phyloP scores from a whole-genome alignment of 768 basidiomycete genomes.

The Psilocybe cubensis region DNA sequence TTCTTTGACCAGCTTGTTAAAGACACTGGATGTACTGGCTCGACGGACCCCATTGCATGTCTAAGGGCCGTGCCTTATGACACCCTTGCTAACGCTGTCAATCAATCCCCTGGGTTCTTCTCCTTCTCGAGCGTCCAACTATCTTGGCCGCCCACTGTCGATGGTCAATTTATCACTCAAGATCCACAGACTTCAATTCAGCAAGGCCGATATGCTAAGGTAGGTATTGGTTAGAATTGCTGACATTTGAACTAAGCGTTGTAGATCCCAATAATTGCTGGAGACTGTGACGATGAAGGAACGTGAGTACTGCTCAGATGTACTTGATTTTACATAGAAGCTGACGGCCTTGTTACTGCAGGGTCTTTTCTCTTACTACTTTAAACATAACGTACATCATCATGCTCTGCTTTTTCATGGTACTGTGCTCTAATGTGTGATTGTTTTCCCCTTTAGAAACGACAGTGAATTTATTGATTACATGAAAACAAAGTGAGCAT shows the following conservation, averaged over 20 bases:
- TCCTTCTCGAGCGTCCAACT: constrained; percentile 29
- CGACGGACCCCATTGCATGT: constrained; percentile 33
- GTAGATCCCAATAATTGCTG: constrained; percentile 31
- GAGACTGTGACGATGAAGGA: constrained; percentile 44
- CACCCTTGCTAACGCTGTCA: constrained; percentile 32
- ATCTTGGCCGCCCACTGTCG: constrained; percentile 38
- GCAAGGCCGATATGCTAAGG: constrained; percentile 34
- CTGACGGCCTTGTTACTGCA: neutral
- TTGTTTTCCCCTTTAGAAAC: constrained; percentile 13
- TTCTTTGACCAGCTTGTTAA: constrained; percentile 32
- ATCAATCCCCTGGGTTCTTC: constrained; percentile 32
- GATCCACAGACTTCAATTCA: constrained; percentile 29
- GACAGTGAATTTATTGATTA: constrained; percentile 19
- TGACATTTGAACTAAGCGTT: too few relatives aligned
- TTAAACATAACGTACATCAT: constrained; percentile 27
- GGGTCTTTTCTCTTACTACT: constrained; percentile 19
- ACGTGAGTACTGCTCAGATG: constrained; percentile 33
- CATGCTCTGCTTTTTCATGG: too few relatives aligned
- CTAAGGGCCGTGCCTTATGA: constrained; percentile 33
- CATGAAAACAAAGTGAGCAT: constrained; percentile 16
- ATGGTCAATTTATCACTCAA: constrained; percentile 36
- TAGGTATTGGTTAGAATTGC: too few relatives aligned
- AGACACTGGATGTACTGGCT: constrained; percentile 30
- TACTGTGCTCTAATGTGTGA: neutral
- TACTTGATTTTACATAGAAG: neutral